Evolutionary conservation across 1,139 yeast species (phyloP), one percentile per base, ranked within the genome.

Genomic region (Saccharomycopsis hybrid): DNA sequence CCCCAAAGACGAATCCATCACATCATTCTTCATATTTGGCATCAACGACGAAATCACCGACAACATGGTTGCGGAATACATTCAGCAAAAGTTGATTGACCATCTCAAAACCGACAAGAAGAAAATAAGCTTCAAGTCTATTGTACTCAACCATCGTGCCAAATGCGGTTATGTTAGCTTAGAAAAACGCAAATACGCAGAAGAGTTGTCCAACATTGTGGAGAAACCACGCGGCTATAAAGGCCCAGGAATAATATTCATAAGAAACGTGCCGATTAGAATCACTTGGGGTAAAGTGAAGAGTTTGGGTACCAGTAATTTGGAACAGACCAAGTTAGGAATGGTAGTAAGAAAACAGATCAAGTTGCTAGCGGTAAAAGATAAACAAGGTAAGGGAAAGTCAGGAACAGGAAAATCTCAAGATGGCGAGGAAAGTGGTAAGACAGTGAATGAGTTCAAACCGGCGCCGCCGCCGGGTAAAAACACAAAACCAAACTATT

Each of bases 21-120:
- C 72, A 42, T 72, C 88, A 0, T 73, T 87, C 47, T 85, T 86
- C 62, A 62, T 87, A n/a, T 83, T 82, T 65, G 95, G 95, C 0
- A 69, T 85, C 28, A 78, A 74, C 46, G 77, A 77, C 13, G 79
- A 77, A n/a, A 61, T 81, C n/a, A 82, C 90, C 0, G 88, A 81
- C 56, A 80, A 78, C 58, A 65, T 68, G 42, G 65, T 86, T 11
- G 65, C 78, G 7, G 77, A 76, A 5, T 71, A 65, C 58, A 80
- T 80, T 50, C 67, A 67, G 29, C 57, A 61, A 31, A 65, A 55
- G 27, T 13, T 49, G 33, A 18, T 13, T 4, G 13, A 25, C 4
- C 29, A 31, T 32, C 52, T 28, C 59, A 24, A 55, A 60, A 48
- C 65, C 61, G 39, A 32, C 9, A 13, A 4, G 5, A 36, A 41